These are phyloP conservation scores for Phyllosticta citriasiana DNA, from an alignment of 2,329 filamentous ascomycete species.

Conservation along the genomic window DNA sequence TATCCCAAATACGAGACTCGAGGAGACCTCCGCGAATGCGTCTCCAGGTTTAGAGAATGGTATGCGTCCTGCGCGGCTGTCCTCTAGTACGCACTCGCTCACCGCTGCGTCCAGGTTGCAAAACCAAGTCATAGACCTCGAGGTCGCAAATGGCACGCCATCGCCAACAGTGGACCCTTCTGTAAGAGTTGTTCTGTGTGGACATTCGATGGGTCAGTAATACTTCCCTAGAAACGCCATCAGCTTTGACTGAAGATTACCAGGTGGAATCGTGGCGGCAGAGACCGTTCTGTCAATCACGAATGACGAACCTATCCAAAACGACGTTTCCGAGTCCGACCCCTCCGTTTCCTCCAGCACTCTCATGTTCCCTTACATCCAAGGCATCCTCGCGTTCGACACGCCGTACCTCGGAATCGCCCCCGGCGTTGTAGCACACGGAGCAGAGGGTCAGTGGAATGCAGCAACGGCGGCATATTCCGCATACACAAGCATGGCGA, in stretches of 20 bases:
- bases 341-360: conserved; percentile 36
- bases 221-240: conserved; percentile 40
- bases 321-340: conserved; percentile 26
- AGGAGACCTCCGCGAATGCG: conserved; percentile 62
- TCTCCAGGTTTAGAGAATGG: conserved; percentile 68
- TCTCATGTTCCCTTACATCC: conserved; percentile 89
- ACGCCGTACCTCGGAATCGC: conserved; percentile 82
- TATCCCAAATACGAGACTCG: conserved; percentile 78
- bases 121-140: conserved; percentile 87
- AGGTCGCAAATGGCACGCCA: conserved; percentile 69
- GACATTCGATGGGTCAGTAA: conserved; percentile 62
- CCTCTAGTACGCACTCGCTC: background rate
- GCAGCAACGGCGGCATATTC: conserved; percentile 60
- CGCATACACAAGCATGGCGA: conserved; percentile 53
- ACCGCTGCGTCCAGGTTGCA: conserved; percentile 53
- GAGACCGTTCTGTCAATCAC: conserved; percentile 72
- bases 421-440: conserved; percentile 73
- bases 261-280: conserved; percentile 77
- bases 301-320: conserved; percentile 38
- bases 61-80: conserved; percentile 23
- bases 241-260: conserved; percentile 37
- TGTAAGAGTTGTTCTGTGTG: conserved; percentile 70
- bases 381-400: conserved; percentile 85
- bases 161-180: conserved; percentile 81
- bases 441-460: conserved; percentile 78